A percentile compares a stretch with the other conserved stretches of the same genome.
Evolutionary conservation across 116 monocot genomes (phyloP).

Genomic region (Trichopus zeylanicus): DNA sequence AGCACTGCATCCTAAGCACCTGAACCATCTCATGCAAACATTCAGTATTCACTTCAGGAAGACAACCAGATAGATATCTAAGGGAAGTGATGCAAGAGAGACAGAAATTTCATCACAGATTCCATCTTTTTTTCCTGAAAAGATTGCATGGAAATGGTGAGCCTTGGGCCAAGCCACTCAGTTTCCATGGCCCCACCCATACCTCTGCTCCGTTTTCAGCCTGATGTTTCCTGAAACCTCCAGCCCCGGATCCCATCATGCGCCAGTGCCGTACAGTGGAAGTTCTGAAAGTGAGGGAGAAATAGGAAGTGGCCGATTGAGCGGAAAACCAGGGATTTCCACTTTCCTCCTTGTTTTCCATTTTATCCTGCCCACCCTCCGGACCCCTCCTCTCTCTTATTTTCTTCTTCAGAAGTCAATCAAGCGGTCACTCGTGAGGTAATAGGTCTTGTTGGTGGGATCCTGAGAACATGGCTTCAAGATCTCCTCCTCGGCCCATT

Average conservation of each 20-base stretch:
- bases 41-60: slow-evolving; percentile 2
- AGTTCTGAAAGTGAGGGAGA: background rate
- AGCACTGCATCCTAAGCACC: slow-evolving; percentile 5
- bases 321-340: slow-evolving; percentile 39
- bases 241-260: slow-evolving; percentile 2
- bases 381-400: slow-evolving; percentile 7
- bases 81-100: background rate
- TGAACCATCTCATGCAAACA: slow-evolving; percentile 2
- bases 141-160: slow-evolving; percentile 5
- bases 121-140: slow-evolving; percentile 5
- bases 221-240: slow-evolving; percentile 41
- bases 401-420: slow-evolving; percentile 7
- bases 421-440: slow-evolving; percentile 7
- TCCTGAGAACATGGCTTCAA: slow-evolving; percentile 18
- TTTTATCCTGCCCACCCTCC: background rate
- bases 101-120: background rate
- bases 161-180: background rate
- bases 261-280: slow-evolving; percentile 14
- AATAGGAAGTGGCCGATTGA: slow-evolving; percentile 24
- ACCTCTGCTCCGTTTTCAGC: slow-evolving; percentile 8
- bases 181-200: slow-evolving; percentile 8
- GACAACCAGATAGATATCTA: background rate
- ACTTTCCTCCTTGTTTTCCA: background rate
- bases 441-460: no score
- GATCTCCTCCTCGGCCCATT: slow-evolving; percentile 8